A percentile compares a stretch with the other conserved stretches of the same genome.
These are phyloP conservation scores for Fusarium sp. DNA, from an alignment of 2,329 filamentous ascomycete genomes.

Conservation along the genomic window DNA sequence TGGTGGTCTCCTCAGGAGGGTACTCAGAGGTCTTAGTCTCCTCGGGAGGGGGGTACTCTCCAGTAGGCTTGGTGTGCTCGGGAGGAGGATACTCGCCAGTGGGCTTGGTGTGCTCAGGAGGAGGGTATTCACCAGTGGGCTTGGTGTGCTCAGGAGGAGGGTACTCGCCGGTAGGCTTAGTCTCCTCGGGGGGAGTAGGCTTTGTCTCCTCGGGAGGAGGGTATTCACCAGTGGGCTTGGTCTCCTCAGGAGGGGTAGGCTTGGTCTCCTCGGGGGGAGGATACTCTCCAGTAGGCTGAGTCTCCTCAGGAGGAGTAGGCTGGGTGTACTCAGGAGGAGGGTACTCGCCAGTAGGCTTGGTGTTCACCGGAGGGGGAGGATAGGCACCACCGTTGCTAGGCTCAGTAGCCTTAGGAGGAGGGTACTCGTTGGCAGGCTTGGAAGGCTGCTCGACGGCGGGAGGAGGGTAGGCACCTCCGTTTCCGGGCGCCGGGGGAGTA, in stretches of 20 bases:
- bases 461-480: background rate
- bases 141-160: conserved; percentile 12
- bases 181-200: background rate
- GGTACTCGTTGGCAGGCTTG: background rate
- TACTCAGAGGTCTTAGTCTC: background rate
- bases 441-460: background rate
- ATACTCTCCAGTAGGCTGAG: background rate
- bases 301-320: conserved; percentile 2
- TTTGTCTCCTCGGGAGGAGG: background rate
- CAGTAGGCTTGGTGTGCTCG: background rate
- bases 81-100: background rate
- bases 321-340: conserved; percentile 2
- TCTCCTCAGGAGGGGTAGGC: background rate
- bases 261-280: background rate
- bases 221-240: background rate
- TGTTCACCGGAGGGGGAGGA: conserved; percentile 7
- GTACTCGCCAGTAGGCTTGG: conserved; percentile 6
- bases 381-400: background rate
- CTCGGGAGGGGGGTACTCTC: background rate
- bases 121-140: background rate
- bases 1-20: conserved; percentile 8
- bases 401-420: background rate
- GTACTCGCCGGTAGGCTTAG: background rate
- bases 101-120: background rate
- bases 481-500: background rate